Evolutionary conservation across 2,329 filamentous ascomycete genomes (phyloP).

Genomic region (Zymoseptoria crescenta): DNA sequence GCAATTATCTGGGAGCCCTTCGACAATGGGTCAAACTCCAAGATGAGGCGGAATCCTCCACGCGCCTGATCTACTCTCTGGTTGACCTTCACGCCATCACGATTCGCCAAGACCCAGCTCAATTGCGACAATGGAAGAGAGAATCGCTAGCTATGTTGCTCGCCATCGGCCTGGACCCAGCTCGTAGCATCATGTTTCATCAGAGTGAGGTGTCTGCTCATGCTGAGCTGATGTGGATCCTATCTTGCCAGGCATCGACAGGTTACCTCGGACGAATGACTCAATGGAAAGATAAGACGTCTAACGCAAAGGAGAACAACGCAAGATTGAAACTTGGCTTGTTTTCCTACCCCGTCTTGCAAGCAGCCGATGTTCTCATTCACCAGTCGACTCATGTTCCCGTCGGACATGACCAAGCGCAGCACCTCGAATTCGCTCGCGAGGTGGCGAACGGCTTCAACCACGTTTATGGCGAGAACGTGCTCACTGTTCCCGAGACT

Average conservation of each 20-base stretch:
- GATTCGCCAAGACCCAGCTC: conserved; percentile 55
- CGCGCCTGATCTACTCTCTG: conserved; percentile 71
- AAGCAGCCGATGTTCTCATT: conserved; percentile 87
- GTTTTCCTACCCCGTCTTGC: conserved; percentile 91
- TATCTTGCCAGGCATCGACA: conserved; percentile 84
- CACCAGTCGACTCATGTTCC: conserved; percentile 89
- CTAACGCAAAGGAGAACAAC: conserved; percentile 35
- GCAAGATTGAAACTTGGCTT: conserved; percentile 69
- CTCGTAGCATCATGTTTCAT: conserved; percentile 70
- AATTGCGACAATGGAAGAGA: conserved; percentile 57
- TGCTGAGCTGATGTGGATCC: conserved; percentile 91
- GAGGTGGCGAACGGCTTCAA: conserved; percentile 86
- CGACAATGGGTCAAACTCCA: conserved; percentile 80
- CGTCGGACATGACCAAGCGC: conserved; percentile 88
- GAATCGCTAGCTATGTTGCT: conserved; percentile 74
- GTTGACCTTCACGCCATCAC: conserved; percentile 95
- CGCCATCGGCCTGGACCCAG: conserved; percentile 74
- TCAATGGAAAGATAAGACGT: conserved; percentile 75
- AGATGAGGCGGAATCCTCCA: conserved; percentile 47
- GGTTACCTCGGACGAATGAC: conserved; percentile 98
- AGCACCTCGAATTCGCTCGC: conserved; percentile 89
- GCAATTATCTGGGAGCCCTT: conserved; percentile 89
- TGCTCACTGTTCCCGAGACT: conserved; percentile 61
- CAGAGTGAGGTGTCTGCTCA: conserved; percentile 63
- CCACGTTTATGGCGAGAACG: conserved; percentile 51